A percentile compares a stretch with the other conserved stretches of the same genome.
Evolutionary conservation across 441 rosid species (phyloP).

Genomic region (Raphanus hybrid): DNA sequence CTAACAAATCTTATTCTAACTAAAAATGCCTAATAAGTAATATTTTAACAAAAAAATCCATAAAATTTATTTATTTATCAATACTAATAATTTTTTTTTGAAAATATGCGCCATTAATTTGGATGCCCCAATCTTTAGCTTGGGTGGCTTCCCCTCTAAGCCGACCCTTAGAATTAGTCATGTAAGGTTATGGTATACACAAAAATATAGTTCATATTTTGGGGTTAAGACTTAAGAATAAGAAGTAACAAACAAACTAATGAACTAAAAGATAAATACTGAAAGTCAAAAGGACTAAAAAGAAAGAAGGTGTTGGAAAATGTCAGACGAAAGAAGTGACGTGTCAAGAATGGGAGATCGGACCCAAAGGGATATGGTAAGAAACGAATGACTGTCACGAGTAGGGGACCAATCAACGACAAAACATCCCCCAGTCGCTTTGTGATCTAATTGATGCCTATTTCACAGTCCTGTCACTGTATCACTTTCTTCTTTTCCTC

Average conservation of each 20-base stretch:
- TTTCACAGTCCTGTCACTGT: constrained; percentile 42
- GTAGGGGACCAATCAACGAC: constrained; percentile 43
- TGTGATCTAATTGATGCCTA: constrained; percentile 26
- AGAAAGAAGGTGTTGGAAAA: neutral
- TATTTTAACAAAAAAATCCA: no score
- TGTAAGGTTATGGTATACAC: neutral
- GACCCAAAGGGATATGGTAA: constrained; percentile 27
- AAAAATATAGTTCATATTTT: neutral
- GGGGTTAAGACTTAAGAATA: neutral
- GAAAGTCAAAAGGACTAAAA: constrained; percentile 25
- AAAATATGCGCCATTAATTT: no score
- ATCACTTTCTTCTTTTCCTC: constrained; percentile 8
- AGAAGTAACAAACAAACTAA: neutral
- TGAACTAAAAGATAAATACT: neutral
- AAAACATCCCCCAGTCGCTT: constrained; percentile 22
- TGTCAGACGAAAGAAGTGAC: constrained; percentile 41
- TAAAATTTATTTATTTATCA: no score
- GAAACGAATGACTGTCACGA: constrained; percentile 34
- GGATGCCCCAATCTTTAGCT: no score
- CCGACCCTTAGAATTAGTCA: neutral
- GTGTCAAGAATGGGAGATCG: constrained; percentile 35
- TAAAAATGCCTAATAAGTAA: no score
- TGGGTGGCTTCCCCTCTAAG: no score
- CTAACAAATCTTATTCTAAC: no score
- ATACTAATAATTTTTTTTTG: no score